Percentiles rank a stretch among this genome's conserved stretches.
phyloP scores from a whole-genome alignment of 2,329 filamentous ascomycete genomes.

The Stenocarpella maydis region DNA sequence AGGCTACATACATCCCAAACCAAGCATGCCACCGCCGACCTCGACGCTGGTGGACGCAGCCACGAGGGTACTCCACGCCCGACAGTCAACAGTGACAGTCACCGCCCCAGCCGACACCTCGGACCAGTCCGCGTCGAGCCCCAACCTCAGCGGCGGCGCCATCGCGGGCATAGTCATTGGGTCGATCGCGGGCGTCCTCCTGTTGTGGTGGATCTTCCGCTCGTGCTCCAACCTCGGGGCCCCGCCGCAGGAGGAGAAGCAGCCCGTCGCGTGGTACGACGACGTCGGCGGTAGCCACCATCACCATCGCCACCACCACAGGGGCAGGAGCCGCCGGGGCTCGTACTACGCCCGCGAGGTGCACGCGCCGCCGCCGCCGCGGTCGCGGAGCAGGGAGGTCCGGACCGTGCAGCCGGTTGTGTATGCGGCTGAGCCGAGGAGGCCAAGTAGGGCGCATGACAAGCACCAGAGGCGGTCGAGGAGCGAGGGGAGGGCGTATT shows the following conservation, averaged over 20 bases:
- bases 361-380: neutral
- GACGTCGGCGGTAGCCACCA: slow-evolving; percentile 38
- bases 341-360: slow-evolving; percentile 4
- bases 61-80: slow-evolving; percentile 5
- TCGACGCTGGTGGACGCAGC: neutral
- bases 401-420: slow-evolving; percentile 6
- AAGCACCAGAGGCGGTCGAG: neutral
- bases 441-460: slow-evolving; percentile 10
- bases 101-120: slow-evolving; percentile 36
- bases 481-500: neutral
- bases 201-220: slow-evolving; percentile 56
- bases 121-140: slow-evolving; percentile 36
- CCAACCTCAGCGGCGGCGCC: slow-evolving; percentile 54
- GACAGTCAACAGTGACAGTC: slow-evolving; percentile 45
- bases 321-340: neutral
- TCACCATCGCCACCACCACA: too few relatives aligned
- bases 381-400: neutral
- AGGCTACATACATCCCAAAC: neutral
- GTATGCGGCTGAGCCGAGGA: slow-evolving; percentile 7
- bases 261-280: slow-evolving; percentile 44
- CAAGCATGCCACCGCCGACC: slow-evolving; percentile 1
- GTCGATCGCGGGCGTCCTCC: slow-evolving; percentile 54
- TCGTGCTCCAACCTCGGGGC: slow-evolving; percentile 54
- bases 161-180: slow-evolving; percentile 62
- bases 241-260: slow-evolving; percentile 41